These are phyloP conservation scores for Mucor circinelloides DNA, from an alignment of 371 early-diverging fungal species.

Conservation along the genomic window DNA sequence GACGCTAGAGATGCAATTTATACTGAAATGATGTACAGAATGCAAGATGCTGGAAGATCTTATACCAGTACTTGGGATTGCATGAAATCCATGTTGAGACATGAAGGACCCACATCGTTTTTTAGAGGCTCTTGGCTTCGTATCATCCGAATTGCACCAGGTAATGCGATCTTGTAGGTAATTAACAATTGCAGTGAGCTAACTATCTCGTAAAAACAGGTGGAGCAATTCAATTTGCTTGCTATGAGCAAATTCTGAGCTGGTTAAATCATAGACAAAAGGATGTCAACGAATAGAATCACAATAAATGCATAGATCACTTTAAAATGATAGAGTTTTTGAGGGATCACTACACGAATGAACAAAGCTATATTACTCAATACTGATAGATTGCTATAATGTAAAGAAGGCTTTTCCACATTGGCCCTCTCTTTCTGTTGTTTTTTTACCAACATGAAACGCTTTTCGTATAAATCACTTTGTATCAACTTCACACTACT, in stretches of 20 bases:
- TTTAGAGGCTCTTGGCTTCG: constrained; percentile 55
- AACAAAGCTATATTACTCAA: too few relatives aligned
- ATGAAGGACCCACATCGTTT: constrained; percentile 49
- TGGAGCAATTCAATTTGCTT: constrained; percentile 53
- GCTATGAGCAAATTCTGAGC: constrained; percentile 41
- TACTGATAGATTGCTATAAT: too few relatives aligned
- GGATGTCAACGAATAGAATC: neutral
- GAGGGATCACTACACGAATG: too few relatives aligned
- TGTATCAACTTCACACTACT: too few relatives aligned
- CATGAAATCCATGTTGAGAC: constrained; percentile 37
- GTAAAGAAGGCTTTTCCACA: too few relatives aligned
- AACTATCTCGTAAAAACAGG: constrained; percentile 16
- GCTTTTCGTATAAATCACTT: too few relatives aligned
- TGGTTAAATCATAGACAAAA: constrained; percentile 26
- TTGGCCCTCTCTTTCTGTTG: too few relatives aligned
- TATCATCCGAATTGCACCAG: constrained; percentile 57
- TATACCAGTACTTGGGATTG: constrained; percentile 51
- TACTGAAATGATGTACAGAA: constrained; percentile 24
- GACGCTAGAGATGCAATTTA: neutral
- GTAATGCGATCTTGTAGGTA: constrained; percentile 17
- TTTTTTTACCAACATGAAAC: too few relatives aligned
- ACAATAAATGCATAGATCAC: neutral
- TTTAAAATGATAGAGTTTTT: too few relatives aligned
- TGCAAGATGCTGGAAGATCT: constrained; percentile 50
- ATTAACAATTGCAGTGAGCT: neutral